A percentile compares a stretch with the other conserved stretches of the same genome.
Evolutionary conservation across 1,284 basidiomycete species (phyloP).

Genomic region (Chondrostereum purpureum): DNA sequence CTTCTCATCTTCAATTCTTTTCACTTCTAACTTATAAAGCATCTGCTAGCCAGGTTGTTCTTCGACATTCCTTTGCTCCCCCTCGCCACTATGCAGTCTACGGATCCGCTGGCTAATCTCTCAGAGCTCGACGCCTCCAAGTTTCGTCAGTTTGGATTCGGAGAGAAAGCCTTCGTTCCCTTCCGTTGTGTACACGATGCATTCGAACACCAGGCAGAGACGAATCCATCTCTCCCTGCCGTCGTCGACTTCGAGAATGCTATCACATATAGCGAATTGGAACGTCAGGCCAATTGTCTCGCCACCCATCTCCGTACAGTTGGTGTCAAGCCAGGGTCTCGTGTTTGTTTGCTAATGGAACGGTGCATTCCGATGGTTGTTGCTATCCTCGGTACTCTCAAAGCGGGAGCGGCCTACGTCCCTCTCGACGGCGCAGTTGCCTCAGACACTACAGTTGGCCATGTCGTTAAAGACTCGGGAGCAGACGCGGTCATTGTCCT

Average conservation of each 20-base stretch:
- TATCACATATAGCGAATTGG: slow-evolving; percentile 46
- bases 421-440: slow-evolving; percentile 53
- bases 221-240: slow-evolving; percentile 37
- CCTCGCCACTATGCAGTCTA: not conserved
- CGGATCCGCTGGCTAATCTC: slow-evolving; percentile 15
- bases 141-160: slow-evolving; percentile 42
- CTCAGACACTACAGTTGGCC: slow-evolving; percentile 45
- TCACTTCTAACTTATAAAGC: no score
- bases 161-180: slow-evolving; percentile 27
- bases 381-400: slow-evolving; percentile 47
- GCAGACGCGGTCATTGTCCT: slow-evolving; percentile 38
- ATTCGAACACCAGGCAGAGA: slow-evolving; percentile 40
- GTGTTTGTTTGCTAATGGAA: slow-evolving; percentile 48
- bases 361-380: slow-evolving; percentile 49
- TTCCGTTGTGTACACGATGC: slow-evolving; percentile 51
- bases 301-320: slow-evolving; percentile 35
- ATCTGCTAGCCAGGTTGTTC: no score
- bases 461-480: slow-evolving; percentile 44
- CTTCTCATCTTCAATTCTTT: no score
- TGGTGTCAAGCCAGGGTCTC: slow-evolving; percentile 41
- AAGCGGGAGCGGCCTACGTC: slow-evolving; percentile 51
- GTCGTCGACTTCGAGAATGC: slow-evolving; percentile 42
- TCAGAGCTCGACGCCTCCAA: slow-evolving; percentile 19
- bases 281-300: slow-evolving; percentile 41
- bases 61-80: no score